A percentile compares a stretch with the other conserved stretches of the same genome.
Evolutionary conservation across 2,329 filamentous ascomycete genomes (phyloP).

Genomic region (Beauveria asiatica): DNA sequence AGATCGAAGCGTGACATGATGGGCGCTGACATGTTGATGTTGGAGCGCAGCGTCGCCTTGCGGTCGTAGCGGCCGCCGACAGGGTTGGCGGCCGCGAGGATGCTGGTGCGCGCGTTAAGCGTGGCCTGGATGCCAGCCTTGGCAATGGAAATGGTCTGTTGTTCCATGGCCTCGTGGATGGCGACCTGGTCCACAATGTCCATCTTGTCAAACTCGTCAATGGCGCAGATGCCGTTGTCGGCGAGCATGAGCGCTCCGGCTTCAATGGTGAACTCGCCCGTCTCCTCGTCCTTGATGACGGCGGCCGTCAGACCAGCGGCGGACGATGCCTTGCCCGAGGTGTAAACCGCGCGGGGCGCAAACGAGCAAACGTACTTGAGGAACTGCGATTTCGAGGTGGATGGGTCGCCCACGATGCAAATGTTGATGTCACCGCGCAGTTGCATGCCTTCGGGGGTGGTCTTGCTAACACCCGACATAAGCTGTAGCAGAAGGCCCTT

Average conservation of each 20-base stretch:
- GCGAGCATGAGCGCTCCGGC: conserved; percentile 96
- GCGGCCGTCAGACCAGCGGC: conserved; percentile 95
- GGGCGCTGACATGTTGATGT: conserved; percentile 97
- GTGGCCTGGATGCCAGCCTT: conserved; percentile 98
- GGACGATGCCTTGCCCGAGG: conserved; percentile 93
- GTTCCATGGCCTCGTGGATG: conserved; percentile 99
- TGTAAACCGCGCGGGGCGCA: conserved; percentile 93
- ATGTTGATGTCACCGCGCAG: conserved; percentile 97
- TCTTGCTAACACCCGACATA: conserved; percentile 91
- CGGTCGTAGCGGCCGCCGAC: conserved; percentile 96
- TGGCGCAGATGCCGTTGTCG: conserved; percentile 93
- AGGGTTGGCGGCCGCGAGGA: conserved; percentile 92
- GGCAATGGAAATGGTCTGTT: conserved; percentile 97
- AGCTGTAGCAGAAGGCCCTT: conserved; percentile 91
- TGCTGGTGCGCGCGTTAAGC: conserved; percentile 88
- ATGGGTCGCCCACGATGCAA: conserved; percentile 94
- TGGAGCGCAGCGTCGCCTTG: conserved; percentile 84
- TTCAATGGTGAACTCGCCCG: conserved; percentile 97
- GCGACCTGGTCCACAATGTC: conserved; percentile 94
- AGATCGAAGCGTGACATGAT: conserved; percentile 99
- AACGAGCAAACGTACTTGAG: conserved; percentile 97
- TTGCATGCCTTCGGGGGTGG: conserved; percentile 88
- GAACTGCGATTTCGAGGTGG: conserved; percentile 96
- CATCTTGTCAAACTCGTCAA: conserved; percentile 99
- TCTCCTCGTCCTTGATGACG: conserved; percentile 96